Evolutionary conservation across 1,284 basidiomycete species (phyloP).

Genomic region (Neolentinus lepideus): DNA sequence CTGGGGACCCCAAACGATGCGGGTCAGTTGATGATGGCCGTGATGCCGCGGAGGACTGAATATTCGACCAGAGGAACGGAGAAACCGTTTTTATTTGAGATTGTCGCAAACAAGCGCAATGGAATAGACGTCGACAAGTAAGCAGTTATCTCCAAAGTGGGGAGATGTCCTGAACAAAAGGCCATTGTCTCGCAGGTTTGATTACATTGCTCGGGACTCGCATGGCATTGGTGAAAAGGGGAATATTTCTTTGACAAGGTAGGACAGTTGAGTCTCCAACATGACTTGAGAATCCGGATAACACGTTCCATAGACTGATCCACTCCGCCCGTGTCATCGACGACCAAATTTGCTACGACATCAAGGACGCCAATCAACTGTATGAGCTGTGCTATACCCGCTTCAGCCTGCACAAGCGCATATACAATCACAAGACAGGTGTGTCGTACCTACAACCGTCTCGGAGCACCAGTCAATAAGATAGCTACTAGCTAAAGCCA

Average conservation of each 20-base stretch:
- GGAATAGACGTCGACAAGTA: conserved; percentile 81
- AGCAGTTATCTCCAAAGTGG: conserved; percentile 8
- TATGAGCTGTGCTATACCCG: conserved; percentile 67
- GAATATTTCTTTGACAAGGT: conserved; percentile 48
- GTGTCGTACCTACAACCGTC: conserved; percentile 14
- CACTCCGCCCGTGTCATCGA: conserved; percentile 67
- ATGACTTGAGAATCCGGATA: neutral
- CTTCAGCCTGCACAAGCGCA: conserved; percentile 68
- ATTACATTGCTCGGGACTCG: conserved; percentile 71
- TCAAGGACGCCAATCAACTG: conserved; percentile 71
- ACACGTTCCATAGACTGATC: conserved; percentile 32
- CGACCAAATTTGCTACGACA: conserved; percentile 67
- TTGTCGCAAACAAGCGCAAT: conserved; percentile 71
- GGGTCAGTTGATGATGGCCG: conserved; percentile 24
- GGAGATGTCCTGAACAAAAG: neutral
- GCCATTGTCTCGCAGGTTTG: conserved; percentile 46
- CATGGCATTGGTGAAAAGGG: conserved; percentile 61
- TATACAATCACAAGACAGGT: conserved; percentile 77
- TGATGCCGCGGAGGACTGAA: conserved; percentile 28
- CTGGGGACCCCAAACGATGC: conserved; percentile 42
- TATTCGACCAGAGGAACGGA: conserved; percentile 21
- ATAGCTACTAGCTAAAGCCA: conserved; percentile 48
- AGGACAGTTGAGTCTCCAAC: conserved; percentile 6
- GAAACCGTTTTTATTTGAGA: conserved; percentile 54
- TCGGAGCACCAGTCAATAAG: too few species aligned